phyloP scores from a whole-genome alignment of 2,329 filamentous ascomycete species.

The Diplodia corticola region DNA sequence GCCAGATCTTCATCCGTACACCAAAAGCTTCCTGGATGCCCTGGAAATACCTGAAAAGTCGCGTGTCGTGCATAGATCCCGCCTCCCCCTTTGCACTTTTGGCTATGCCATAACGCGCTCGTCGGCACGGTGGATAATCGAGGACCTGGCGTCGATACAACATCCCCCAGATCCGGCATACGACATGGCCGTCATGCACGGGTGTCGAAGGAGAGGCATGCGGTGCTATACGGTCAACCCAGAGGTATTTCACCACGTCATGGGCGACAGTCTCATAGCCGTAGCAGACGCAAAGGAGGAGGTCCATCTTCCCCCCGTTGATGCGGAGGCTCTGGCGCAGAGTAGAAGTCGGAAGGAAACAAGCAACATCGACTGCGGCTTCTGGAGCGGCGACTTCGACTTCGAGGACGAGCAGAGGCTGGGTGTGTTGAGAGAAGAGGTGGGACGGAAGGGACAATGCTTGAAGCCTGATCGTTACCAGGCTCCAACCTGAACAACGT shows the following conservation, averaged over 20 bases:
- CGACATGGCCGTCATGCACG: conserved; percentile 42
- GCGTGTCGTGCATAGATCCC: conserved; percentile 43
- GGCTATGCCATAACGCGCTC: conserved; percentile 41
- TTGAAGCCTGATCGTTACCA: conserved; percentile 30
- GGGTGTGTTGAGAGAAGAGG: conserved; percentile 38
- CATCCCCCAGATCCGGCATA: conserved; percentile 30
- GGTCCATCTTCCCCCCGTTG: conserved; percentile 35
- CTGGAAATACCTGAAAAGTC: conserved; percentile 41
- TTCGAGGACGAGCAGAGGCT: conserved; percentile 35
- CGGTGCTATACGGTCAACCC: conserved; percentile 47
- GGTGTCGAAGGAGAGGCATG: conserved; percentile 40
- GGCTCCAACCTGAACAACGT: too few relatives aligned
- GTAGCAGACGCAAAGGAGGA: conserved; percentile 31
- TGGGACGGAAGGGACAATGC: conserved; percentile 41
- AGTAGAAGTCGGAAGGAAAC: conserved; percentile 37
- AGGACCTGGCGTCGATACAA: conserved; percentile 35
- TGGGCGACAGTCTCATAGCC: conserved; percentile 42
- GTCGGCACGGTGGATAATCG: conserved; percentile 34
- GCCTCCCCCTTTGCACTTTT: conserved; percentile 47
- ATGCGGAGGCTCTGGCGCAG: conserved; percentile 35
- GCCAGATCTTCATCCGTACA: conserved; percentile 43
- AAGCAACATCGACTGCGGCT: conserved; percentile 42
- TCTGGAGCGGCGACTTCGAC: conserved; percentile 41
- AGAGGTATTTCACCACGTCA: conserved; percentile 48
- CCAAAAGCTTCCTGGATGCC: conserved; percentile 38